These are phyloP conservation scores for Tarenaya hassleriana DNA, from an alignment of 345 rosid species.

Conservation along the genomic window DNA sequence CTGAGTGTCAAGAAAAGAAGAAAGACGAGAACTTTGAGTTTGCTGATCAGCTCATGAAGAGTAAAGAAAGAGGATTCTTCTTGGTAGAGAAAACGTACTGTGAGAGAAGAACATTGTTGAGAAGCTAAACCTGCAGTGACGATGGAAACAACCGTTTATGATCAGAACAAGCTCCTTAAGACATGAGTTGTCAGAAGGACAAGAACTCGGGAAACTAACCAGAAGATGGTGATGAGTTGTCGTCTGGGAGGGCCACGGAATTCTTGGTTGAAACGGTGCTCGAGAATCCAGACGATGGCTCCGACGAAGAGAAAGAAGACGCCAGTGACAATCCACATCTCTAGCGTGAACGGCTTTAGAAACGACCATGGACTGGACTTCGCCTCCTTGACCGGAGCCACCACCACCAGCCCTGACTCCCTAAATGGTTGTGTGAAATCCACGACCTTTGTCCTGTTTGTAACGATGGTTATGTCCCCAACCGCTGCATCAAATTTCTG, in stretches of 20 bases:
- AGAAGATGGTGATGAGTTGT: conserved; percentile 77
- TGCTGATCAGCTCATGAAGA: neutral
- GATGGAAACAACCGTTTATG: conserved; percentile 18
- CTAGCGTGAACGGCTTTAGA: conserved; percentile 80
- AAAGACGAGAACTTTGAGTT: conserved; percentile 1
- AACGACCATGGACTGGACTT: conserved; percentile 94
- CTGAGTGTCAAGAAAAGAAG: conserved; percentile 32
- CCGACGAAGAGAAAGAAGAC: conserved; percentile 84
- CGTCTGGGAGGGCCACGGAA: conserved; percentile 88
- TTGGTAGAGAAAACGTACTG: conserved; percentile 41
- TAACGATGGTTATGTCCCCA: conserved; percentile 75
- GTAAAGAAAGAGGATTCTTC: neutral
- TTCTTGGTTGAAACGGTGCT: conserved; percentile 75
- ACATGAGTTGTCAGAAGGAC: neutral
- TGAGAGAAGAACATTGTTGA: conserved; percentile 98
- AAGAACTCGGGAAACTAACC: conserved; percentile 43
- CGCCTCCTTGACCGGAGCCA: conserved; percentile 59
- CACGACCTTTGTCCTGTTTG: conserved; percentile 73
- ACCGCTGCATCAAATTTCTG: conserved; percentile 85
- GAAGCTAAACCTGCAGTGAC: conserved; percentile 86
- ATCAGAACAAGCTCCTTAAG: no score
- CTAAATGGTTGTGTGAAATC: conserved; percentile 91
- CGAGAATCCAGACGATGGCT: conserved; percentile 94
- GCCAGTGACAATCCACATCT: conserved; percentile 92
- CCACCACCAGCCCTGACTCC: conserved; percentile 83